A percentile compares a stretch with the other conserved stretches of the same genome.
These are phyloP conservation scores for Mycena sp. DNA, from an alignment of 1,284 basidiomycete genomes.

Conservation along the genomic window DNA sequence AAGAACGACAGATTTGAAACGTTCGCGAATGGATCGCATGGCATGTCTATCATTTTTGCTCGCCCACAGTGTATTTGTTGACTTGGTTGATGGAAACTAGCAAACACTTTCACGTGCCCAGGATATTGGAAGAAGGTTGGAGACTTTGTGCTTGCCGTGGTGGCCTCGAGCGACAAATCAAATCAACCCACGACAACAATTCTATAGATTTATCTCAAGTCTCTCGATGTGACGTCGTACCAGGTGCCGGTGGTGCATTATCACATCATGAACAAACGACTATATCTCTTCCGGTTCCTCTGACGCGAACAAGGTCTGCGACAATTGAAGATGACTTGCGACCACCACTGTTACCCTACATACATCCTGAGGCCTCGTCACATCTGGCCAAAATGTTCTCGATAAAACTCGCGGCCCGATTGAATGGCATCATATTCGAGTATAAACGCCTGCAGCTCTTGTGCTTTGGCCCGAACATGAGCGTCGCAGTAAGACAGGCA, in stretches of 20 bases:
- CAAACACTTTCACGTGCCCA: slow-evolving; percentile 11
- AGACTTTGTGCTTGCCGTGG: slow-evolving; percentile 2
- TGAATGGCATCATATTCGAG: slow-evolving; percentile 7
- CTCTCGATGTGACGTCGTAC: too few relatives aligned
- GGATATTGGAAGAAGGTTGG: slow-evolving; percentile 19
- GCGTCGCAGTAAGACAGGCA: neutral
- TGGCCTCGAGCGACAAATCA: too few relatives aligned
- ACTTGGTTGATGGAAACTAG: neutral
- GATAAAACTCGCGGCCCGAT: neutral
- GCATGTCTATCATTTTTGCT: neutral
- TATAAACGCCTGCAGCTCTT: slow-evolving; percentile 12
- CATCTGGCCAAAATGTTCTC: neutral
- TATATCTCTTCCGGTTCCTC: too few relatives aligned
- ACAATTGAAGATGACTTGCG: too few relatives aligned
- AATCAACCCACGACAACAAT: too few relatives aligned
- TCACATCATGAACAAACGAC: too few relatives aligned
- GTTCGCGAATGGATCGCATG: slow-evolving; percentile 8
- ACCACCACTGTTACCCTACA: too few relatives aligned
- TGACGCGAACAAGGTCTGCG: too few relatives aligned
- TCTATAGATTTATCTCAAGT: too few relatives aligned
- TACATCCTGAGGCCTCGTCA: too few relatives aligned
- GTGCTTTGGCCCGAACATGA: neutral
- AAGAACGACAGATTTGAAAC: slow-evolving; percentile 13
- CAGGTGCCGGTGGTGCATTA: too few relatives aligned
- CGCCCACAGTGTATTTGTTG: neutral